phyloP scores from a whole-genome alignment of 176 grass and related monocot species.

The Dactylis glomerata region DNA sequence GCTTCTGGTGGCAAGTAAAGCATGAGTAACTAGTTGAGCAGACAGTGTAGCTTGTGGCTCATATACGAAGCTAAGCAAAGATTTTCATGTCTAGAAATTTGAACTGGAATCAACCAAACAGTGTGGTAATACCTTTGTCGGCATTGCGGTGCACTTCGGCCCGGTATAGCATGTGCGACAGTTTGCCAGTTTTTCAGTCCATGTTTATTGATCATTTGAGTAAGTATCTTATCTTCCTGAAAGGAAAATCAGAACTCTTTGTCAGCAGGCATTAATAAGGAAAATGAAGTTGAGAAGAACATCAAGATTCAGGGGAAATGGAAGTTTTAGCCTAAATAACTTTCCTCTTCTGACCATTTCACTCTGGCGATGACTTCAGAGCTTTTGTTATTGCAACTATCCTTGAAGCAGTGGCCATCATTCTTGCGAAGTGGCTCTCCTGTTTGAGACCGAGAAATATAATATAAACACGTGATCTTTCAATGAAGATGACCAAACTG shows the following conservation, averaged over 20 bases:
- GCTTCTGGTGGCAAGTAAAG: conserved; percentile 15
- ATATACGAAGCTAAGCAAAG: not conserved
- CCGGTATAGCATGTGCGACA: conserved; percentile 50
- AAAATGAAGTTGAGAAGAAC: conserved; percentile 17
- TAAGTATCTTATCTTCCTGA: conserved; percentile 72
- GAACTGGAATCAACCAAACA: conserved; percentile 18
- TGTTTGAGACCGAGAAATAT: conserved; percentile 10
- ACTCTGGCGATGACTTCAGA: conserved; percentile 25
- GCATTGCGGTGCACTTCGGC: conserved; percentile 51
- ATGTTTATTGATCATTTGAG: conserved; percentile 50
- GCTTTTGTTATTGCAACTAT: conserved; percentile 16
- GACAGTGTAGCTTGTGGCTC: not conserved
- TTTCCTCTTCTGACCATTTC: conserved; percentile 60
- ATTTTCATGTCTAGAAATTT: not conserved
- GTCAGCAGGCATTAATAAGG: conserved; percentile 5
- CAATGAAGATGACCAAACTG: conserved; percentile 24
- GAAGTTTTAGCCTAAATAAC: conserved; percentile 7
- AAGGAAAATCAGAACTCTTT: not conserved
- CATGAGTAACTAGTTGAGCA: conserved; percentile 1
- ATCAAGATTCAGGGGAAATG: not conserved
- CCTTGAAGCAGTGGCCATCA: conserved; percentile 13
- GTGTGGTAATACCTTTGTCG: conserved; percentile 40
- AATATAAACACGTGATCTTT: conserved; percentile 8
- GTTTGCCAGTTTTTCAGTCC: conserved; percentile 55
- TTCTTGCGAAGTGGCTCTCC: conserved; percentile 23